These are phyloP conservation scores for Psilocybe azurescens DNA, from an alignment of 768 basidiomycete species.

Conservation along the genomic window DNA sequence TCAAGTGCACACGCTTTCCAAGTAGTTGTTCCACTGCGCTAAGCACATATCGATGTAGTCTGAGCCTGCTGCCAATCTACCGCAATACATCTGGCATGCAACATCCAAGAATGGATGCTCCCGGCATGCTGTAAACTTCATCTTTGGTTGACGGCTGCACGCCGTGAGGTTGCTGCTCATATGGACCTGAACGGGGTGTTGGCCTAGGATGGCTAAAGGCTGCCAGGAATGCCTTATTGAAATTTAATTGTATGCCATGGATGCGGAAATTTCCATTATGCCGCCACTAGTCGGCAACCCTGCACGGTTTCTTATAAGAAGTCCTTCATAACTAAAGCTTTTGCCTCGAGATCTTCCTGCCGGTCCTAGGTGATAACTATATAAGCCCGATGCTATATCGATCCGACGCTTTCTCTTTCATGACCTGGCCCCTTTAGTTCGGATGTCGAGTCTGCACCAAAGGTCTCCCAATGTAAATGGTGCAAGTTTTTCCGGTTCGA, in stretches of 20 bases:
- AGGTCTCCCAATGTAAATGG: constrained; percentile 13
- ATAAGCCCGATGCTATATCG: constrained; percentile 3
- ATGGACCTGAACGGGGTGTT: too few species aligned
- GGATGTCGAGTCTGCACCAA: constrained; percentile 6
- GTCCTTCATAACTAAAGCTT: not conserved
- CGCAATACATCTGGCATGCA: too few species aligned
- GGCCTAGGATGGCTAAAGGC: not conserved
- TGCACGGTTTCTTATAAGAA: constrained; percentile 4
- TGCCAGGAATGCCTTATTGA: not conserved
- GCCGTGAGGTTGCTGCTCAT: too few species aligned
- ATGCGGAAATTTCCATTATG: constrained; percentile 1
- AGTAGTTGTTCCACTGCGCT: not conserved
- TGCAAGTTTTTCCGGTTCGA: constrained; percentile 6
- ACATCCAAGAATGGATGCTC: too few species aligned
- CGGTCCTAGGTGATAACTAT: constrained; percentile 2
- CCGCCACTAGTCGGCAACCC: constrained; percentile 17
- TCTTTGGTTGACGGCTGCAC: too few species aligned
- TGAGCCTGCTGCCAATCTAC: too few species aligned
- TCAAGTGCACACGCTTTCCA: not conserved
- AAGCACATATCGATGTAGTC: too few species aligned
- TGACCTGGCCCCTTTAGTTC: constrained; percentile 4
- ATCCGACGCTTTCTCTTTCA: not conserved
- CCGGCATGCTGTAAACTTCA: too few species aligned
- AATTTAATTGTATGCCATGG: not conserved
- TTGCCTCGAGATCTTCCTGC: constrained; percentile 2